Percentiles rank a stretch among this genome's conserved stretches.
phyloP scores from a whole-genome alignment of 225 moss, liverwort and hornwort genomes.

The Polytrichum commune region DNA sequence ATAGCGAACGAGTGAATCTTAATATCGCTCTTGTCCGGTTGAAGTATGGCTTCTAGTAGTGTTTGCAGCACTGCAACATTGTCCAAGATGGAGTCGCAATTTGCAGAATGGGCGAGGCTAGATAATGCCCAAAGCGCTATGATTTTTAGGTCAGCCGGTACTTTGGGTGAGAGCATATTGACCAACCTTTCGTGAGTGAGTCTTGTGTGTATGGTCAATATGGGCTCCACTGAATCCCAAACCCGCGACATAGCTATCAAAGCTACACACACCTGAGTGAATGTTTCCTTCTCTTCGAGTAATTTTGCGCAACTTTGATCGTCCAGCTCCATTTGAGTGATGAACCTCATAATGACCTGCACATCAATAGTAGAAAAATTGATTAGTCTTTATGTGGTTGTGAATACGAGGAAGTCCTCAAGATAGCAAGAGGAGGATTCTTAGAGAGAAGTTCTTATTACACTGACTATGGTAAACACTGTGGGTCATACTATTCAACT shows the following conservation, averaged over 20 bases:
- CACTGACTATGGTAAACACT: no score
- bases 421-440: no score
- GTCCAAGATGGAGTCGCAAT: background rate
- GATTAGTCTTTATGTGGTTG: background rate
- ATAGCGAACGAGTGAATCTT: background rate
- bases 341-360: background rate
- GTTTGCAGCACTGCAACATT: background rate
- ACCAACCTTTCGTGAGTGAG: background rate
- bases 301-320: conserved; percentile 6
- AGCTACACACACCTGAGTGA: background rate
- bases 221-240: background rate
- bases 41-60: background rate
- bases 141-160: background rate
- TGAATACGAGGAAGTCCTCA: no score
- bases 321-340: conserved; percentile 5
- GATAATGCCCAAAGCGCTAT: background rate
- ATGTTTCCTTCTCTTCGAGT: background rate
- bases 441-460: no score
- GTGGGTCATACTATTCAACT: no score
- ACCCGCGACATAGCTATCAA: background rate
- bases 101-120: background rate
- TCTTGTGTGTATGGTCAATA: background rate
- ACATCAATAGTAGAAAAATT: background rate
- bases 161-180: background rate
- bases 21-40: background rate